A percentile compares a stretch with the other conserved stretches of the same genome.
Evolutionary conservation across 345 rosid genomes (phyloP).

Genomic region (Dimocarpus longan): DNA sequence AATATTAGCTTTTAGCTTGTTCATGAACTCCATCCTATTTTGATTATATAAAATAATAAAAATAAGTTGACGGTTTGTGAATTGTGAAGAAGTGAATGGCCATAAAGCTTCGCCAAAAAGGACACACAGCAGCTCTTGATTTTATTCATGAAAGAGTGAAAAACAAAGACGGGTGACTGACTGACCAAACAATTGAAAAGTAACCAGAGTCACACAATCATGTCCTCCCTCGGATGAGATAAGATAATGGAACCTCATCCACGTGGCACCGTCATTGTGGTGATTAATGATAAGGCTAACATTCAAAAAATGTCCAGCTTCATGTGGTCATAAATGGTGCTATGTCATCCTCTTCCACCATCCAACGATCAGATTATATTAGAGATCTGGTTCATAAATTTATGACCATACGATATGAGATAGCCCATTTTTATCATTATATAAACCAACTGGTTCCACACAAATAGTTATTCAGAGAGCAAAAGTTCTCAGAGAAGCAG

Average conservation of each 20-base stretch:
- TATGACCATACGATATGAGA: slow-evolving; percentile 33
- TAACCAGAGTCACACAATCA: slow-evolving; percentile 24
- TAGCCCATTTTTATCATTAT: slow-evolving; percentile 30
- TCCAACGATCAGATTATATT: slow-evolving; percentile 38
- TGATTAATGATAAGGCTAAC: slow-evolving; percentile 31
- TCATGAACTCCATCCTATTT: too few relatives aligned
- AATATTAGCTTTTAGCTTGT: too few relatives aligned
- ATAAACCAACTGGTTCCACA: slow-evolving; percentile 26
- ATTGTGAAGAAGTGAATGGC: too few relatives aligned
- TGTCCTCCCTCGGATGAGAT: slow-evolving; percentile 26
- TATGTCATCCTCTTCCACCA: slow-evolving; percentile 15
- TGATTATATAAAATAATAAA: too few relatives aligned
- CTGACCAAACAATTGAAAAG: neutral
- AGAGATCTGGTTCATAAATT: slow-evolving; percentile 17
- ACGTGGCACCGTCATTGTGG: slow-evolving; percentile 33
- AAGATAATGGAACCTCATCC: slow-evolving; percentile 23
- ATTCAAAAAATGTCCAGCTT: neutral
- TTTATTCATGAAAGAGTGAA: neutral
- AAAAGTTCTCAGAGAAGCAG: neutral
- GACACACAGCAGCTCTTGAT: too few relatives aligned
- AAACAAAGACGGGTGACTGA: neutral
- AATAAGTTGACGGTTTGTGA: too few relatives aligned
- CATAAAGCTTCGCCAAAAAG: too few relatives aligned
- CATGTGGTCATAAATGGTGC: slow-evolving; percentile 20
- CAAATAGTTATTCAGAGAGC: neutral